Conservation (phyloP, 2,329 filamentous ascomycete species). For the Emergomyces pasteurianus region DNA sequence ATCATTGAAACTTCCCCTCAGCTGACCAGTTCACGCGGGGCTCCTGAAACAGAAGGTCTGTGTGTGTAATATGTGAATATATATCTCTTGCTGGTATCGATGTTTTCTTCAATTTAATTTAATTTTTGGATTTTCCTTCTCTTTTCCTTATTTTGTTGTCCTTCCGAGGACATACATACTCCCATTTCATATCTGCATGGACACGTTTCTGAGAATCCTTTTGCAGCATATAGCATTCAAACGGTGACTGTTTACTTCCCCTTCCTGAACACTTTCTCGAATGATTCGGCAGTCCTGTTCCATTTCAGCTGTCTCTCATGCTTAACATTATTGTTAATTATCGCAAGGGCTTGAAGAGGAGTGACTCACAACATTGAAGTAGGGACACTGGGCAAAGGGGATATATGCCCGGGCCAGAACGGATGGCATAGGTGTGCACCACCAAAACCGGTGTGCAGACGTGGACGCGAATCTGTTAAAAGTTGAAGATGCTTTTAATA, state of each 20-base stretch:
- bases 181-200: too few relatives aligned
- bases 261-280: not conserved
- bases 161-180: too few relatives aligned
- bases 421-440: not conserved
- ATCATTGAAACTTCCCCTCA: too few relatives aligned
- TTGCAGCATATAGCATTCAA: not conserved
- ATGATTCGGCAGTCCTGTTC: too few relatives aligned
- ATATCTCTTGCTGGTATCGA: too few relatives aligned
- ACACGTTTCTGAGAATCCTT: too few relatives aligned
- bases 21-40: too few relatives aligned
- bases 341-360: not conserved
- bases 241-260: not conserved
- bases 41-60: too few relatives aligned
- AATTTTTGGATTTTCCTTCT: too few relatives aligned
- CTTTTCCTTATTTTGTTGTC: too few relatives aligned
- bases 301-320: not conserved
- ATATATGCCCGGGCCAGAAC: not conserved
- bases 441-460: not conserved
- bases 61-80: too few relatives aligned
- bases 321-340: not conserved
- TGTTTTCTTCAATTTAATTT: too few relatives aligned
- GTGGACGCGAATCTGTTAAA: not conserved
- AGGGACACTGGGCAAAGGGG: not conserved
- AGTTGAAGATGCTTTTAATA: not conserved
- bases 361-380: not conserved